Conservation (phyloP, 257 asterid genomes). For the Scutellaria galericulata region DNA sequence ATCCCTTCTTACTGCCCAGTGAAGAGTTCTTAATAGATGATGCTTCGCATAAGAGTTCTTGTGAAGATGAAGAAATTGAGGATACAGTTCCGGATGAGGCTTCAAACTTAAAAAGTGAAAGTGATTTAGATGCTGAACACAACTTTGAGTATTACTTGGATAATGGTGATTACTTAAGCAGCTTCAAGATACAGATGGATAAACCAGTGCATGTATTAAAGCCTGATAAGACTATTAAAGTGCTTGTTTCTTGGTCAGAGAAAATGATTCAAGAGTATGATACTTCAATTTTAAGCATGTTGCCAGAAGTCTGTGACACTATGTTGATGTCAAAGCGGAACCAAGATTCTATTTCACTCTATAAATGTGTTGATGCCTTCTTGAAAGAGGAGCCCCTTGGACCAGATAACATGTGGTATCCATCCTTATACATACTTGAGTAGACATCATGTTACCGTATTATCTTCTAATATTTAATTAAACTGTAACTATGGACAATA, state of each 20-base stretch:
- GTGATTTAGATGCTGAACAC: slow-evolving; percentile 25
- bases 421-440: slow-evolving; percentile 24
- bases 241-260: slow-evolving; percentile 61
- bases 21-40: slow-evolving; percentile 45
- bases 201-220: slow-evolving; percentile 45
- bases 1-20: slow-evolving; percentile 49
- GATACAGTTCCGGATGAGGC: slow-evolving; percentile 38
- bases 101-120: slow-evolving; percentile 34
- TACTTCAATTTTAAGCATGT: slow-evolving; percentile 43
- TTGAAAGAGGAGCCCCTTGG: slow-evolving; percentile 83
- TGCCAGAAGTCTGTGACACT: slow-evolving; percentile 54
- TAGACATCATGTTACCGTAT: neutral
- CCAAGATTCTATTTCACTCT: slow-evolving; percentile 57
- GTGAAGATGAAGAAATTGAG: slow-evolving; percentile 42
- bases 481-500: slow-evolving; percentile 7
- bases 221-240: slow-evolving; percentile 30
- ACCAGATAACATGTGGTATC: slow-evolving; percentile 79
- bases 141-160: slow-evolving; percentile 50
- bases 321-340: slow-evolving; percentile 34
- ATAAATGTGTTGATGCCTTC: slow-evolving; percentile 68
- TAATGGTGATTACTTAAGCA: neutral
- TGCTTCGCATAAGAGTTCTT: slow-evolving; percentile 32
- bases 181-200: slow-evolving; percentile 51
- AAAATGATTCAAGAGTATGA: slow-evolving; percentile 53
- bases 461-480: neutral